phyloP scores from a whole-genome alignment of 1,284 basidiomycete genomes.

The Sphagnurus paluster region DNA sequence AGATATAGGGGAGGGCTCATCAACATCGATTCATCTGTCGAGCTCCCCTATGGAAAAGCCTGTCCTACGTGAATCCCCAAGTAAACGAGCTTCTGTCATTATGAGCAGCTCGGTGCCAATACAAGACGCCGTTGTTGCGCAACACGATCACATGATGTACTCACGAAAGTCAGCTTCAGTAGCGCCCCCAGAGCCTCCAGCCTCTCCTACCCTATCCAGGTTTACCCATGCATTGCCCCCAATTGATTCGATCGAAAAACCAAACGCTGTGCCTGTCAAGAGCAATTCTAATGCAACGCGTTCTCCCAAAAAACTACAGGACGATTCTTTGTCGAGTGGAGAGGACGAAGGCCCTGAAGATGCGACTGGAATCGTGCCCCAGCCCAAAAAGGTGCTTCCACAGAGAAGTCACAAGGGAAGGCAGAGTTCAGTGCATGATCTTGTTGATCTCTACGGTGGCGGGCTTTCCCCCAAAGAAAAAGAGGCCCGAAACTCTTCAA shows the following conservation, averaged over 20 bases:
- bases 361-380: slow-evolving; percentile 33
- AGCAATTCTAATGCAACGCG: slow-evolving; percentile 28
- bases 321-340: slow-evolving; percentile 52
- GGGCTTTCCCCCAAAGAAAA: slow-evolving; percentile 40
- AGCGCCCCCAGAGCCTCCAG: slow-evolving; percentile 21
- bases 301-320: slow-evolving; percentile 21
- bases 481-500: slow-evolving; percentile 15
- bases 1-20: slow-evolving; percentile 38
- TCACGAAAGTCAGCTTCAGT: slow-evolving; percentile 24
- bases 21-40: slow-evolving; percentile 12
- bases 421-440: slow-evolving; percentile 78
- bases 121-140: slow-evolving; percentile 48
- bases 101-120: slow-evolving; percentile 49
- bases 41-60: slow-evolving; percentile 32
- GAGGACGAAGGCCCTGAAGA: slow-evolving; percentile 69
- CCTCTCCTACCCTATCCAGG: slow-evolving; percentile 34
- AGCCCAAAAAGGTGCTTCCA: slow-evolving; percentile 21
- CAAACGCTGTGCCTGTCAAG: slow-evolving; percentile 24
- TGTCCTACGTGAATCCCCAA: slow-evolving; percentile 63
- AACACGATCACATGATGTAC: slow-evolving; percentile 32
- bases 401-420: slow-evolving; percentile 45
- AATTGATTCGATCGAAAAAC: slow-evolving; percentile 24
- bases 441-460: slow-evolving; percentile 76
- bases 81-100: slow-evolving; percentile 68
- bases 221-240: slow-evolving; percentile 38